Evolutionary conservation across 192 early-diverging fungal species (phyloP).

Genomic region (Diversispora epigaea): DNA sequence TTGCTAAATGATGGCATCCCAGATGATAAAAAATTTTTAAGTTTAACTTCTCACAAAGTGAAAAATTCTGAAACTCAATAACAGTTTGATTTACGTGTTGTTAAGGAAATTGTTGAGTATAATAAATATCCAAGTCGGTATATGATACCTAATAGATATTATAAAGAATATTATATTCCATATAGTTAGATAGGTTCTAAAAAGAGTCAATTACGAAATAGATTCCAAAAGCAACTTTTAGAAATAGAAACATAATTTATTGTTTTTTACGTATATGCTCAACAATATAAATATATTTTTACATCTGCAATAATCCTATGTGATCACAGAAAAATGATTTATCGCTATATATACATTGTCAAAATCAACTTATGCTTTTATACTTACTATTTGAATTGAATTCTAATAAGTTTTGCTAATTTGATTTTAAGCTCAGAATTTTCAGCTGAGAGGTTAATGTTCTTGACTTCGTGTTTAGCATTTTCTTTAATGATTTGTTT

Average conservation of each 20-base stretch:
- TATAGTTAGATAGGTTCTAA: conserved; percentile 1
- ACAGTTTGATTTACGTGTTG: background rate
- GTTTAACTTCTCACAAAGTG: background rate
- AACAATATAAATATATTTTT: too few species aligned
- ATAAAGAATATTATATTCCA: conserved; percentile 18
- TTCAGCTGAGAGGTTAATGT: too few species aligned
- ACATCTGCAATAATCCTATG: too few species aligned
- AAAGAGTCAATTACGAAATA: background rate
- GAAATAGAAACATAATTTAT: background rate
- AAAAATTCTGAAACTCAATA: conserved; percentile 3
- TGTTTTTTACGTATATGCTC: too few species aligned
- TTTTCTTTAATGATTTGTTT: too few species aligned
- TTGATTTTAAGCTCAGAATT: too few species aligned
- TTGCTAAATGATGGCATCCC: conserved; percentile 18
- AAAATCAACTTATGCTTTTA: too few species aligned
- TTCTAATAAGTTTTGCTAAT: too few species aligned
- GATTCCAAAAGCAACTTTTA: conserved; percentile 20
- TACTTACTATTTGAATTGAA: too few species aligned
- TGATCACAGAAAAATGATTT: too few species aligned
- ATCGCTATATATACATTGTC: too few species aligned
- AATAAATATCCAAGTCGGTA: background rate
- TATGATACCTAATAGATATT: background rate
- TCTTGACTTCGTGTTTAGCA: background rate
- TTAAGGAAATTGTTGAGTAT: background rate
- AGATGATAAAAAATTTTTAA: conserved; percentile 24